These are phyloP conservation scores for Phialophora verrucosa DNA, from an alignment of 2,329 filamentous ascomycete genomes.

Conservation along the genomic window DNA sequence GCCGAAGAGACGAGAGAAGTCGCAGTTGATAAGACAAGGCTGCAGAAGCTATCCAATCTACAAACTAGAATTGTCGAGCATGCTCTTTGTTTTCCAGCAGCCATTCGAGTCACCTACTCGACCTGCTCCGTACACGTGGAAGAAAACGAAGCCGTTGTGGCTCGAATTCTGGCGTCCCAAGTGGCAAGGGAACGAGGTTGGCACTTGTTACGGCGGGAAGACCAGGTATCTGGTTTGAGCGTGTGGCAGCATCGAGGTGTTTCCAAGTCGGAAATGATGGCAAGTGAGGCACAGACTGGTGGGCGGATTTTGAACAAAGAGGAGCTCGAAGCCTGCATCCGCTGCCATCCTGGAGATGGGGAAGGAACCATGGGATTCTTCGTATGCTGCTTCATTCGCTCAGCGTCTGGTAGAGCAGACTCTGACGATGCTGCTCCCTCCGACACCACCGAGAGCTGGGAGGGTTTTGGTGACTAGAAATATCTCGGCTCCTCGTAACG, in stretches of 20 bases:
- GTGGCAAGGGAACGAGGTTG: conserved; percentile 73
- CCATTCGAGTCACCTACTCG: conserved; percentile 81
- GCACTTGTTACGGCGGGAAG: conserved; percentile 72
- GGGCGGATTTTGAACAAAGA: conserved; percentile 48
- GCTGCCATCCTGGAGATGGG: conserved; percentile 79
- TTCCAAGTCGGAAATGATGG: conserved; percentile 38
- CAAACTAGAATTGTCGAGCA: conserved; percentile 83
- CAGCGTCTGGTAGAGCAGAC: conserved; percentile 3
- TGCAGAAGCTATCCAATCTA: conserved; percentile 77
- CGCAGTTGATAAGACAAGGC: conserved; percentile 61
- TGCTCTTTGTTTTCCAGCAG: conserved; percentile 79
- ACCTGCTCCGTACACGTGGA: conserved; percentile 87
- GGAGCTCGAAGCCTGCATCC: conserved; percentile 72
- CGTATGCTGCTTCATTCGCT: conserved; percentile 80
- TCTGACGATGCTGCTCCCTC: conserved; percentile 32
- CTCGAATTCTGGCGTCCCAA: conserved; percentile 70
- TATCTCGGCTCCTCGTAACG: background rate
- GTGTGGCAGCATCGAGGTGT: conserved; percentile 74
- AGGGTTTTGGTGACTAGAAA: conserved; percentile 46
- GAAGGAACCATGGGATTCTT: conserved; percentile 95
- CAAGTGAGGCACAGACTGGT: conserved; percentile 33
- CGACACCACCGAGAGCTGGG: conserved; percentile 49
- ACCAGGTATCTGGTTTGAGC: conserved; percentile 77
- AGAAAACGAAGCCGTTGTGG: conserved; percentile 88
- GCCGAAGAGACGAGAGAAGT: conserved; percentile 56